Evolutionary conservation across 192 early-diverging fungal species (phyloP), one percentile per base, ranked within the genome.

Genomic region (Rhizophagus clarus): DNA sequence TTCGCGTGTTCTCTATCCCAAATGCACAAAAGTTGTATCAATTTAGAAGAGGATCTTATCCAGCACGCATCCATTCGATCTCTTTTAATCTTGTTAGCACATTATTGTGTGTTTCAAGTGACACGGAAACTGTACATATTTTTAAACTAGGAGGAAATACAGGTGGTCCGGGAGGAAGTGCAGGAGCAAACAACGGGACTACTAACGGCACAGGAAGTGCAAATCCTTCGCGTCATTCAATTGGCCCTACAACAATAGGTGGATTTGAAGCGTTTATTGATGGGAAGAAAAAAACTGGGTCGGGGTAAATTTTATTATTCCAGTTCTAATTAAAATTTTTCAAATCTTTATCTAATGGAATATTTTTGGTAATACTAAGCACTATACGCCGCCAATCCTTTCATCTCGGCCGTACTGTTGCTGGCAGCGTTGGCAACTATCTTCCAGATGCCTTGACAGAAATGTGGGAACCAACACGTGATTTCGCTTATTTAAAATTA

Each of bases 41-140:
- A 85, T 97, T 99, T 87, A 91, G 98, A 64, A 88, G 98, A 49
- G 98, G 98, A 68, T 93, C 97, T 2, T 97, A 97, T 82, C 90
- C 94, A 17, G 94, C 96, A 29, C 89, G 92, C 74, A 98, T 99
- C 77, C 96, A 94, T 77, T 97, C 96, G 11, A 89, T 99, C 29
- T 89, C 95, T 0, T 99, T 99, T 82, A 96, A 94, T 76, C 75
- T 91, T 10, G 84, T 88, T 20, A 88, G 86, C 72, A 85, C 92
- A 5, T 84, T 95, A 32, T 88, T 97, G 24, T 90, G 92, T 86
- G 95, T 95, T 5, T 96, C 95, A 7, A 94, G 92, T 71, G 98
- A 95, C 61, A 95, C 96, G 0, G 96, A 98, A 76, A 99, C 98
- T 0, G 94, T 99, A 10, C 98, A 99, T 77, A 93, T 99, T 37